Base-by-base conservation (phyloP, 306 rosid species). In the Lagenaria siceraria region DNA sequence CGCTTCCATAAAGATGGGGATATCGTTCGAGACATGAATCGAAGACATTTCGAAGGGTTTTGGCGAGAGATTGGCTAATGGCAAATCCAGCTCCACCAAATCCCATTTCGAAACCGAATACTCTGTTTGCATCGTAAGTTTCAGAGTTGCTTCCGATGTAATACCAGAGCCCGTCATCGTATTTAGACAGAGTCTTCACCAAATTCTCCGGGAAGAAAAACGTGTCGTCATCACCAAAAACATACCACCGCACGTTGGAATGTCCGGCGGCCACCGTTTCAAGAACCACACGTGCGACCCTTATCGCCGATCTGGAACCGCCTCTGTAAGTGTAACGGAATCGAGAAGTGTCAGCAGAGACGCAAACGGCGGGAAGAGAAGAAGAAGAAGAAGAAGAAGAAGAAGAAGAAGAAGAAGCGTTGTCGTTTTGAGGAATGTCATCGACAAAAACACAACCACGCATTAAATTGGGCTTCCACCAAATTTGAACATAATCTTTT, bases 41-140 rank as follows among this genome's bases (percentile, higher is more conserved):
- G 35, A 94, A 90, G 51, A 89, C 87, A 76, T 86, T 92, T 5
- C 87, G 93, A 69, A 94, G 70, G 12, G 81, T 87, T 62, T 77
- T 79, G 0, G 96, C 97, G 1, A 92, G 74, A 56, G 98, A 84
- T 43, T 84, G 82, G 61, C 97, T 92, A 63, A 95, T 82, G 65
- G 95, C 98, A 63, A 95, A 90, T 69, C 97, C 98, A 8, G 93
- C 98, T 21, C 98, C 98, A 5, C 95, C 95, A 70, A 87, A 90
- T 75, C 96, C 98, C 97, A 92, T 95, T 19, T 84, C 92, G 63
- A 89, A 92, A 13, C 90, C 87, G 25, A 91, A 92, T 7, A 77
- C 2, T 27, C 78, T 81, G 79, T 88, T 90, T 81, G 92, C 96
- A 75, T 87, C 89, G 40, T 84, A 88, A 15, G 85, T 84, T 88